Conservation (phyloP, 2,329 filamentous ascomycete genomes). For the Colletotrichum cordylinicola region DNA sequence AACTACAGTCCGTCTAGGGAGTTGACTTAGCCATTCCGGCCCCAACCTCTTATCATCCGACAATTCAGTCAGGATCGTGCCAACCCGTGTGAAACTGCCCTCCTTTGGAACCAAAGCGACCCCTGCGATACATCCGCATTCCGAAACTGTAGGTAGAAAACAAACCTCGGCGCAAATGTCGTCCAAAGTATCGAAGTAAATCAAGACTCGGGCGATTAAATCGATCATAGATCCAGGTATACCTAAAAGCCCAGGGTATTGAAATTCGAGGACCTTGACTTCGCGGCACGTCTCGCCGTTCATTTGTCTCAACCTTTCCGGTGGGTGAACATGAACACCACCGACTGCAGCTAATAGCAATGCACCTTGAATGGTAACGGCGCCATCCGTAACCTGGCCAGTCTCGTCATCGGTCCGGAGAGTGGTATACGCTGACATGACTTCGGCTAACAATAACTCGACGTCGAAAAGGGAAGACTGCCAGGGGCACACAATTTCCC, state of each 20-base stretch:
- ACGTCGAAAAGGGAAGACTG: not conserved
- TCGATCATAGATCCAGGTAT: not conserved
- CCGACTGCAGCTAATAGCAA: not conserved
- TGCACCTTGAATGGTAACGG: not conserved
- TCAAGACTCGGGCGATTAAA: not conserved
- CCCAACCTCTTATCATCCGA: too few species aligned
- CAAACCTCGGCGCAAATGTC: not conserved
- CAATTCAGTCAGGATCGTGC: rapidly evolving
- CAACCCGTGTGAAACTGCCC: not conserved
- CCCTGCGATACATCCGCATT: not conserved
- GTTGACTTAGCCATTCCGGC: not conserved
- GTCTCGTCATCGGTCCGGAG: not conserved
- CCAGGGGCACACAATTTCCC: not conserved
- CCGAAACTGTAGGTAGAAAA: not conserved
- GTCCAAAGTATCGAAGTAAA: not conserved
- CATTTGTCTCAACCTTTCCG: rapidly evolving
- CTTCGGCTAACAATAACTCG: not conserved
- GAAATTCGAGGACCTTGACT: not conserved
- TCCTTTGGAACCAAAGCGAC: not conserved
- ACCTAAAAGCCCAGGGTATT: not conserved
- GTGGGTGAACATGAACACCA: not conserved
- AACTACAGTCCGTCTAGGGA: not conserved
- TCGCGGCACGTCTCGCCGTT: not conserved
- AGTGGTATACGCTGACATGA: not conserved
- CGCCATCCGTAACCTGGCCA: not conserved